Conservation (phyloP, 331 rosid species). For the Pyrus hybrid region DNA sequence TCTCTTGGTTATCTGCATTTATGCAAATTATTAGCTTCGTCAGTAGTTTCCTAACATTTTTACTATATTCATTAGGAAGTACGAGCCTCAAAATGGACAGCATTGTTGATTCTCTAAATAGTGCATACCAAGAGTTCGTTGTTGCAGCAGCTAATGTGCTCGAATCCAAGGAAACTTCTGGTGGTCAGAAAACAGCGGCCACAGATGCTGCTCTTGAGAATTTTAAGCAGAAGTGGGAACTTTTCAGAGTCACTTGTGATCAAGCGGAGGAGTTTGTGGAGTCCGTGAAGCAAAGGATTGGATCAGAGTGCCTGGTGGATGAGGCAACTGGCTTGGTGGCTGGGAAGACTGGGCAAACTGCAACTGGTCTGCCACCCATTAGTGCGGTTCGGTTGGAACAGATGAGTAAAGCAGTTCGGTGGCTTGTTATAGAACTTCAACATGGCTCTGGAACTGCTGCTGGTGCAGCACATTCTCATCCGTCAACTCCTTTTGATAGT, state of each 20-base stretch:
- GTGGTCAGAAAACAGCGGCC: constrained; percentile 40
- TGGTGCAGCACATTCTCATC: constrained; percentile 53
- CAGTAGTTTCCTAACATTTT: background rate
- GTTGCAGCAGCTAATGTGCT: constrained; percentile 66
- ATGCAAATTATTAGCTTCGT: background rate
- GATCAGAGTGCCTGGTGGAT: constrained; percentile 79
- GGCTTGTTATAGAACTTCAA: constrained; percentile 80
- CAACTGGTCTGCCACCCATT: constrained; percentile 66
- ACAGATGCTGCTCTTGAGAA: constrained; percentile 67
- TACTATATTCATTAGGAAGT: background rate
- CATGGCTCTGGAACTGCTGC: constrained; percentile 66
- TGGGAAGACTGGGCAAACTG: constrained; percentile 48
- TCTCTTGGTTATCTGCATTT: background rate
- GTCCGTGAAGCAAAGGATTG: constrained; percentile 79
- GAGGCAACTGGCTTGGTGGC: constrained; percentile 69
- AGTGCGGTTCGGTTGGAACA: constrained; percentile 85
- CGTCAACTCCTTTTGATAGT: constrained; percentile 65
- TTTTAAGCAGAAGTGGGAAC: constrained; percentile 83
- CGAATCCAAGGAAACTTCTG: constrained; percentile 50
- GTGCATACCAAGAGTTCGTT: constrained; percentile 71
- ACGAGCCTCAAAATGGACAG: constrained; percentile 38
- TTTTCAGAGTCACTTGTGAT: constrained; percentile 76
- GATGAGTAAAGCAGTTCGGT: constrained; percentile 86
- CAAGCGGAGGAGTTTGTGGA: constrained; percentile 88
- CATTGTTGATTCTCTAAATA: constrained; percentile 58